Percentiles rank a stretch among this genome's conserved stretches.
Evolutionary conservation across 768 basidiomycete genomes (phyloP).

Genomic region (Agaricus subrufescens): DNA sequence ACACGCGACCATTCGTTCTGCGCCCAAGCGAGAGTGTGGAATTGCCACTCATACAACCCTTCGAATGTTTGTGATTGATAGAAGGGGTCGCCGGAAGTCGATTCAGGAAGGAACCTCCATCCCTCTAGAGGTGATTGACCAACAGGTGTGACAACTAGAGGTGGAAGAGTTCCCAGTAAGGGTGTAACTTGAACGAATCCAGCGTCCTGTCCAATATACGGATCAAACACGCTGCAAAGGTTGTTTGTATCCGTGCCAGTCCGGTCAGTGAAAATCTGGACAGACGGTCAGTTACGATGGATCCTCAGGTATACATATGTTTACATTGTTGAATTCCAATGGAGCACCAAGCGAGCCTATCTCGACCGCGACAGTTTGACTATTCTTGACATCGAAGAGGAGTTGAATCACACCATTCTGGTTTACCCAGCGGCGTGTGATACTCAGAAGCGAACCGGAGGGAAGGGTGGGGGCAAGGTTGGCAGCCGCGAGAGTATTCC

Average conservation of each 20-base stretch:
- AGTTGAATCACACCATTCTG: constrained; percentile 37
- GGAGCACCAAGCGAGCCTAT: constrained; percentile 51
- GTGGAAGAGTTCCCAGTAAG: constrained; percentile 48
- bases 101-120: constrained; percentile 53
- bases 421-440: constrained; percentile 49
- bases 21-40: constrained; percentile 53
- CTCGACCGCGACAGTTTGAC: constrained; percentile 41
- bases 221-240: constrained; percentile 50
- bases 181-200: constrained; percentile 51
- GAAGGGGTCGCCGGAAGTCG: constrained; percentile 36
- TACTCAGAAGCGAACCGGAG: constrained; percentile 36
- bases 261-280: constrained; percentile 50
- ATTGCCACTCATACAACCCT: constrained; percentile 56
- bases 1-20: constrained; percentile 49
- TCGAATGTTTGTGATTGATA: constrained; percentile 62
- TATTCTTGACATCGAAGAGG: constrained; percentile 46
- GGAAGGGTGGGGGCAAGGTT: constrained; percentile 46
- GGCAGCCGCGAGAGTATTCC: constrained; percentile 43
- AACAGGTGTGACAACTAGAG: constrained; percentile 44
- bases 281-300: not conserved
- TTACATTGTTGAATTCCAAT: constrained; percentile 52
- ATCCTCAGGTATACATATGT: constrained; percentile 11
- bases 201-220: constrained; percentile 53
- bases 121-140: constrained; percentile 49
- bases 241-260: constrained; percentile 48